phyloP scores from a whole-genome alignment of 768 basidiomycete species.

The Lentinula raphanica region DNA sequence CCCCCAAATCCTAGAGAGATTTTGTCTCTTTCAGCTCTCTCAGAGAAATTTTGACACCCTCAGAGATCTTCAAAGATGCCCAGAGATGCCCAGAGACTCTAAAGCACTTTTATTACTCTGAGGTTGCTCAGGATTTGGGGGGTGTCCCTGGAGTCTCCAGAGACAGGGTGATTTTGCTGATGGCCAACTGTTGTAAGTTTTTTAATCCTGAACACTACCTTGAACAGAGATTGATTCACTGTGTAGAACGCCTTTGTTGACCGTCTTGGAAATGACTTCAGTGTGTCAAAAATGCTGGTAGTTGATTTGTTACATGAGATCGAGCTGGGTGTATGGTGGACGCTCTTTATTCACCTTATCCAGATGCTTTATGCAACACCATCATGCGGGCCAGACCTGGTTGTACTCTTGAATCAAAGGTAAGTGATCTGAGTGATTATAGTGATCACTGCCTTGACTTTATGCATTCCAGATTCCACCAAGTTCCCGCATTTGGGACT shows the following conservation, averaged over 20 bases:
- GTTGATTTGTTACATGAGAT: conserved; percentile 31
- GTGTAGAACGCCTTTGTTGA: conserved; percentile 27
- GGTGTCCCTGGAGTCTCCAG: too few species aligned
- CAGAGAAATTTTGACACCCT: too few species aligned
- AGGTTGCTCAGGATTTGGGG: too few species aligned
- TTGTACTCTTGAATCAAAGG: conserved; percentile 12
- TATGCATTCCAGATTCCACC: conserved; percentile 10
- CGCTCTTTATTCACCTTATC: conserved; percentile 27
- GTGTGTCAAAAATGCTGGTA: conserved; percentile 20
- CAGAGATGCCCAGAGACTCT: too few species aligned
- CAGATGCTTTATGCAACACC: conserved; percentile 20
- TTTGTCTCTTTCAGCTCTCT: too few species aligned
- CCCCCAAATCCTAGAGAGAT: too few species aligned
- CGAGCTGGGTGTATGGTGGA: conserved; percentile 32
- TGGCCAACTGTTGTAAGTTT: conserved; percentile 7
- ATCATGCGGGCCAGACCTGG: conserved; percentile 5
- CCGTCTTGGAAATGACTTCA: conserved; percentile 13
- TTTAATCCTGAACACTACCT: too few species aligned
- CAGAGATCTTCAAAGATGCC: too few species aligned
- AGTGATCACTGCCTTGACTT: not conserved
- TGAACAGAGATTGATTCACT: too few species aligned
- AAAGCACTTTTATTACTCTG: too few species aligned
- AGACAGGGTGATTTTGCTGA: too few species aligned
- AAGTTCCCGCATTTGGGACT: conserved; percentile 16
- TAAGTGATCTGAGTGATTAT: not conserved